Conservation (phyloP, 1,284 basidiomycete species). For the Austroboletus niveus region DNA sequence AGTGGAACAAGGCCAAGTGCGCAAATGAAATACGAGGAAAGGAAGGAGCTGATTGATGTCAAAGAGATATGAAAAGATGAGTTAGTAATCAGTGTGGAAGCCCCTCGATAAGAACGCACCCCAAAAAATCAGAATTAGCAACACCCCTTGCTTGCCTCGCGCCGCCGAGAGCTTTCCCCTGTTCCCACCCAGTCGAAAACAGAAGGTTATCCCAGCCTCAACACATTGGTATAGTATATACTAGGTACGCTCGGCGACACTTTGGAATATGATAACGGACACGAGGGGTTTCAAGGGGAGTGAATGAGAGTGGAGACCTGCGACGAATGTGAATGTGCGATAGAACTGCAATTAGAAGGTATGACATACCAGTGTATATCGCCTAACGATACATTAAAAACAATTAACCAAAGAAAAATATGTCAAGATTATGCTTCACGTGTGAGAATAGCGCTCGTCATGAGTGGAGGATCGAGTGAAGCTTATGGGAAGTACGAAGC, state of each 20-base stretch:
- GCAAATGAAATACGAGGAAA: not conserved
- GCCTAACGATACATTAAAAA: constrained; percentile 3
- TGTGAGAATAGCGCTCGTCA: not conserved
- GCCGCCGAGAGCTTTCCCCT: not conserved
- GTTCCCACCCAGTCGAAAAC: not conserved
- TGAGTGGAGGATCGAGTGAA: not conserved
- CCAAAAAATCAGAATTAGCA: not conserved
- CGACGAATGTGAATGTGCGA: not conserved
- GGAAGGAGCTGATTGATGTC: not conserved
- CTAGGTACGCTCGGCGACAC: constrained; percentile 10
- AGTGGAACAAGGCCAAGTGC: not conserved
- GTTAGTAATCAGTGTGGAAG: not conserved
- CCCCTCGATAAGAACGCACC: not conserved
- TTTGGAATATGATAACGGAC: constrained; percentile 2
- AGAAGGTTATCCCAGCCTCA: constrained; percentile 2
- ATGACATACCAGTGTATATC: constrained; percentile 11
- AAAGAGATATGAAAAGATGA: not conserved
- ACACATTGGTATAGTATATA: constrained; percentile 9
- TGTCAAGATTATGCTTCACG: not conserved
- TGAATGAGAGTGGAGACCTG: not conserved
- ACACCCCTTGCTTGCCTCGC: not conserved
- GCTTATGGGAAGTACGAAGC: not conserved
- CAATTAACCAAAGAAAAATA: not conserved
- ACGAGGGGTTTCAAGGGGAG: not conserved
- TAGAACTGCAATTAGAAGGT: not conserved